These are phyloP conservation scores for Jatropha curcas DNA, from an alignment of 345 rosid species.

Conservation along the genomic window DNA sequence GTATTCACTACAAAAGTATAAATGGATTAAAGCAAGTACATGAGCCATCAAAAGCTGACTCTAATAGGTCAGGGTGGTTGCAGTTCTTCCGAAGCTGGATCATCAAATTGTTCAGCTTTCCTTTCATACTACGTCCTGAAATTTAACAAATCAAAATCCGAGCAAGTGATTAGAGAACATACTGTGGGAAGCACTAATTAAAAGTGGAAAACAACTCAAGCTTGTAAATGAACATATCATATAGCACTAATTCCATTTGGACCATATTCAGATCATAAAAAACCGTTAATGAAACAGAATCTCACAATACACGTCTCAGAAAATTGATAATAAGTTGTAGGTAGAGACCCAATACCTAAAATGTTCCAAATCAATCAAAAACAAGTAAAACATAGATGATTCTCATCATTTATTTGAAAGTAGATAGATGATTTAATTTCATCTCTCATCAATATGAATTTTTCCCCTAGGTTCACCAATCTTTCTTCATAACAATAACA, in stretches of 20 bases:
- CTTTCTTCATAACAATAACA: background rate
- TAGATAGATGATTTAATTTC: background rate
- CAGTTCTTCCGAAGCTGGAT: constrained; percentile 92
- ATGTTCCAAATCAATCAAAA: background rate
- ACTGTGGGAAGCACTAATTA: background rate
- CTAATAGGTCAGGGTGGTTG: constrained; percentile 95
- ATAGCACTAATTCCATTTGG: background rate
- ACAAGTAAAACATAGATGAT: background rate
- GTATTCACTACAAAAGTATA: constrained; percentile 1
- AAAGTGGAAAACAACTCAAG: background rate
- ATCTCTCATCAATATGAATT: background rate
- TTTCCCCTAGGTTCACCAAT: background rate
- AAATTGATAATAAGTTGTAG: background rate
- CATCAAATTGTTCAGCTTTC: constrained; percentile 75
- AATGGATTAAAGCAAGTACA: constrained; percentile 38
- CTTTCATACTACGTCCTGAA: constrained; percentile 58
- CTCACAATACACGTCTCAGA: background rate
- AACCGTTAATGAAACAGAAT: background rate
- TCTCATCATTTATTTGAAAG: background rate
- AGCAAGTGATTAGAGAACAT: background rate
- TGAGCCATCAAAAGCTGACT: constrained; percentile 65
- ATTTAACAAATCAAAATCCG: constrained; percentile 9
- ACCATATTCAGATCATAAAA: background rate
- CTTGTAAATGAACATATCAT: background rate
- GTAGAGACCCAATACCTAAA: background rate